These are phyloP conservation scores for Chaetomiaceae sp. DNA, from an alignment of 2,329 filamentous ascomycete genomes.

Conservation along the genomic window DNA sequence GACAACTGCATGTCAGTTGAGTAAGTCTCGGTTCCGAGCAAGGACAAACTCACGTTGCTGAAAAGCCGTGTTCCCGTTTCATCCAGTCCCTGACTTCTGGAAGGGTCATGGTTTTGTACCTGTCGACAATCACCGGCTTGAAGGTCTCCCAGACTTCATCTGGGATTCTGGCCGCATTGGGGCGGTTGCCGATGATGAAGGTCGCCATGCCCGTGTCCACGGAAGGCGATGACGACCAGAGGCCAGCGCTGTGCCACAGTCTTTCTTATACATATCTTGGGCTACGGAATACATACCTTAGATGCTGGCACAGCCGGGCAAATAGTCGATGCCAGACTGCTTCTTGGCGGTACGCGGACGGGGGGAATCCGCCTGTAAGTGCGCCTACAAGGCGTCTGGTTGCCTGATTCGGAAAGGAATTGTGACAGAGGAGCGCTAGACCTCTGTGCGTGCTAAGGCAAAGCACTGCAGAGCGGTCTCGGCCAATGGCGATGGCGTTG, in stretches of 20 bases:
- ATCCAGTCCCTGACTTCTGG: slow-evolving; percentile 10
- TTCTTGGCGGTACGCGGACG: not conserved
- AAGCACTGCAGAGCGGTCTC: too few relatives aligned
- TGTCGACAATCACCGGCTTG: not conserved
- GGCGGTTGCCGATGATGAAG: not conserved
- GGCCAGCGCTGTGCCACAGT: not conserved
- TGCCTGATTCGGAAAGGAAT: not conserved
- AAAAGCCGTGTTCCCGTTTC: slow-evolving; percentile 15
- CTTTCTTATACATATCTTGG: not conserved
- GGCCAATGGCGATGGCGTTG: too few relatives aligned
- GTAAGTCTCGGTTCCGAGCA: too few relatives aligned
- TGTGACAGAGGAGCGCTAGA: not conserved
- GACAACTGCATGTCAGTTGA: not conserved
- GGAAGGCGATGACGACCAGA: too few relatives aligned
- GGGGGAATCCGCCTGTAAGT: not conserved
- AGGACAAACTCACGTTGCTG: slow-evolving; percentile 18
- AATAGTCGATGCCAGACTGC: not conserved
- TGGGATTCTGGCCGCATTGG: slow-evolving; percentile 7
- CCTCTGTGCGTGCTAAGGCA: not conserved
- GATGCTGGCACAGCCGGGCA: too few relatives aligned
- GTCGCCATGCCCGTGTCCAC: not conserved
- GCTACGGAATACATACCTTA: too few relatives aligned
- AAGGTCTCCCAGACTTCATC: slow-evolving; percentile 10
- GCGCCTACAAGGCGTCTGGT: not conserved
- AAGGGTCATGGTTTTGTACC: slow-evolving; percentile 5